phyloP scores from a whole-genome alignment of 2,329 filamentous ascomycete genomes.

The Aureobasidium lini region DNA sequence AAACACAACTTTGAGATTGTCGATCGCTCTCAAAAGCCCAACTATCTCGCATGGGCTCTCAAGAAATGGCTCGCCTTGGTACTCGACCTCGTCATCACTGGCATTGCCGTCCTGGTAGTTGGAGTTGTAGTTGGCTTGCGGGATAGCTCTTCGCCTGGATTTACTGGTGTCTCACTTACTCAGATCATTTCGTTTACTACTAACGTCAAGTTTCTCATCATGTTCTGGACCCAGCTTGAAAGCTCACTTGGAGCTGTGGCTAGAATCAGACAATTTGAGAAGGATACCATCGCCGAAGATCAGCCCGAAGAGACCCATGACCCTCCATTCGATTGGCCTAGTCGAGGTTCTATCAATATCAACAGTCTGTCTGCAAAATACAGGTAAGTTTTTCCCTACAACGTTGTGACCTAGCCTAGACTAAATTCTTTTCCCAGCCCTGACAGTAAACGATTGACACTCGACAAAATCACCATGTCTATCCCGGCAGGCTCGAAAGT shows the following conservation, averaged over 20 bases:
- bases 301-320: conserved; percentile 22
- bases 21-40: conserved; percentile 36
- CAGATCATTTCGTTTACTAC: conserved; percentile 48
- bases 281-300: neutral
- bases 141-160: conserved; percentile 40
- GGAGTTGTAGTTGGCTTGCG: conserved; percentile 26
- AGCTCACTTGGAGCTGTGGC: conserved; percentile 49
- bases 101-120: conserved; percentile 26
- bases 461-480: conserved; percentile 39
- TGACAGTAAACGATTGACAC: conserved; percentile 19
- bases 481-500: conserved; percentile 42
- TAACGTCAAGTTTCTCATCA: conserved; percentile 40
- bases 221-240: conserved; percentile 49
- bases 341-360: conserved; percentile 64
- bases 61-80: conserved; percentile 39
- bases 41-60: conserved; percentile 37
- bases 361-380: conserved; percentile 46
- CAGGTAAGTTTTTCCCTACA: neutral
- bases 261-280: conserved; percentile 43
- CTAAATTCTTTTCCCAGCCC: neutral
- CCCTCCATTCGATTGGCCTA: conserved; percentile 67
- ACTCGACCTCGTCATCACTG: conserved; percentile 34
- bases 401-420: conserved; percentile 9
- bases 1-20: conserved; percentile 33
- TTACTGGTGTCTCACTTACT: conserved; percentile 44